These are phyloP conservation scores for Pouteria campechiana DNA, from an alignment of 179 eudicot genomes.

Conservation along the genomic window DNA sequence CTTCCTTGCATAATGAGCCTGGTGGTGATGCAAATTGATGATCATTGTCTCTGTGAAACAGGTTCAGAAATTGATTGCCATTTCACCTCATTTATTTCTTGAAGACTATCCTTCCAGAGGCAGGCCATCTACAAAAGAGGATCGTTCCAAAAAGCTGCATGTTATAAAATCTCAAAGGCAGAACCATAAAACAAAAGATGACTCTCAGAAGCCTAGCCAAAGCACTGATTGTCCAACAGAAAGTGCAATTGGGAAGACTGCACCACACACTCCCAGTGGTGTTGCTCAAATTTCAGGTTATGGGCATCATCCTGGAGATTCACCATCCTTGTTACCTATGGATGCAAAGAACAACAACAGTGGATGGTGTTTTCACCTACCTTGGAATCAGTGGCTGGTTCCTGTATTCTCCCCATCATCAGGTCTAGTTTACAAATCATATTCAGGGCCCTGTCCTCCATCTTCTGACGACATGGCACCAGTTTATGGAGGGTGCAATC, in stretches of 20 bases:
- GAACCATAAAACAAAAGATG: constrained; percentile 23
- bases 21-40: no score
- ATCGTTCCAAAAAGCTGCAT: constrained; percentile 28
- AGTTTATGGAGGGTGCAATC: constrained; percentile 23
- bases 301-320: constrained; percentile 19
- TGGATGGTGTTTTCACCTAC: constrained; percentile 45
- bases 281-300: constrained; percentile 20
- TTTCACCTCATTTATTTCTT: constrained; percentile 54
- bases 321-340: constrained; percentile 20
- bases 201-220: constrained; percentile 25
- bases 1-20: no score
- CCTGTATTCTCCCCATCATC: constrained; percentile 93
- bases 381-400: constrained; percentile 77
- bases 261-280: constrained; percentile 34
- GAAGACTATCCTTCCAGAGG: constrained; percentile 36
- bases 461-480: constrained; percentile 33
- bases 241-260: constrained; percentile 40
- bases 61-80: constrained; percentile 89
- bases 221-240: constrained; percentile 58
- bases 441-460: no score
- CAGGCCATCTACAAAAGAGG: constrained; percentile 26
- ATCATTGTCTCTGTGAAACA: no score
- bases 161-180: constrained; percentile 31
- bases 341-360: constrained; percentile 22
- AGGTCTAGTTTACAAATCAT: constrained; percentile 92